These are phyloP conservation scores for Atkinsonella texensis DNA, from an alignment of 2,329 filamentous ascomycete genomes.

Conservation along the genomic window DNA sequence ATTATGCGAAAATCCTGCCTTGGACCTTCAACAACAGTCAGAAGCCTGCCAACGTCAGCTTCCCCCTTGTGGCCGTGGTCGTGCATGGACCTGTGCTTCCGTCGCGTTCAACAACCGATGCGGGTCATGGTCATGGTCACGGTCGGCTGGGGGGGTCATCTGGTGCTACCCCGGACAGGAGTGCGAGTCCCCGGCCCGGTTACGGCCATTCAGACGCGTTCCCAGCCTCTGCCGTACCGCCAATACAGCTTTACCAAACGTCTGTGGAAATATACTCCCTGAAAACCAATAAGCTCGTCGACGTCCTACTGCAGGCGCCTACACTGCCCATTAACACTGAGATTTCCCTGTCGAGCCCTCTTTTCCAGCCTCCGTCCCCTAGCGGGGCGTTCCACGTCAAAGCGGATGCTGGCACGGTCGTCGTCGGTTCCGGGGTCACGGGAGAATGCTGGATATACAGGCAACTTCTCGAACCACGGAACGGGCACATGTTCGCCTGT, in stretches of 20 bases:
- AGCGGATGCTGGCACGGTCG: slow-evolving; percentile 58
- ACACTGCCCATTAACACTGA: slow-evolving; percentile 44
- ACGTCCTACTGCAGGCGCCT: slow-evolving; percentile 61
- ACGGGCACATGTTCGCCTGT: slow-evolving; percentile 44
- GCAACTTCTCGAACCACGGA: slow-evolving; percentile 32
- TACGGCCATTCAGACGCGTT: slow-evolving; percentile 25
- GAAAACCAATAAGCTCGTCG: slow-evolving; percentile 57
- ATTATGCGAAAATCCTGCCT: slow-evolving; percentile 72
- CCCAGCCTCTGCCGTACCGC: slow-evolving; percentile 21
- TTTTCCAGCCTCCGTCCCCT: slow-evolving; percentile 57
- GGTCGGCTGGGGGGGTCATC: slow-evolving; percentile 26
- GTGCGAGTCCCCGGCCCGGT: slow-evolving; percentile 29
- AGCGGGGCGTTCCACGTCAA: slow-evolving; percentile 63
- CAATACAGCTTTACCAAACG: slow-evolving; percentile 63
- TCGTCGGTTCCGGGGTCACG: slow-evolving; percentile 67
- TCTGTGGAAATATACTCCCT: slow-evolving; percentile 83
- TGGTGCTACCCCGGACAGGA: slow-evolving; percentile 25
- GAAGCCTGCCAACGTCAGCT: slow-evolving; percentile 38
- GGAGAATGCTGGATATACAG: slow-evolving; percentile 78
- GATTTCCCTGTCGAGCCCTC: slow-evolving; percentile 44
- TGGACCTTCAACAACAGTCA: slow-evolving; percentile 44
- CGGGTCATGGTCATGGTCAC: slow-evolving; percentile 18
- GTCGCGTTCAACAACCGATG: slow-evolving; percentile 19
- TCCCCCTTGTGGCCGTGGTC: slow-evolving; percentile 68
- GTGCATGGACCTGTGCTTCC: slow-evolving; percentile 64